A percentile compares a stretch with the other conserved stretches of the same genome.
Evolutionary conservation across 352 stramenopile species (phyloP).

Genomic region (Globisporangium camurandrum): DNA sequence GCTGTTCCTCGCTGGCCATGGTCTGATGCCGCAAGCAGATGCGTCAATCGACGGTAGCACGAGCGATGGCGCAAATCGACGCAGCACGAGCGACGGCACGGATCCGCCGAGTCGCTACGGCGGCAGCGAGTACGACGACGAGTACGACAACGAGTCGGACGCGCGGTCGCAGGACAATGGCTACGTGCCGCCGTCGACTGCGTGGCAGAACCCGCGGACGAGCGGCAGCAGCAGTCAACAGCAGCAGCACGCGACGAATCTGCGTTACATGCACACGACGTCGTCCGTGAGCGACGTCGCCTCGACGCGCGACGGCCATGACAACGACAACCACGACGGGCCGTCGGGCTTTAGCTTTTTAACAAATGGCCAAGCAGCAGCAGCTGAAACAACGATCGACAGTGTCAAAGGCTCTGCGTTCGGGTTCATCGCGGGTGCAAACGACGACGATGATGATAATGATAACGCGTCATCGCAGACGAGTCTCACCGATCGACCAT

Average conservation of each 20-base stretch:
- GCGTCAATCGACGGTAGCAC: slow-evolving; percentile 16
- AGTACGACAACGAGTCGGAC: slow-evolving; percentile 47
- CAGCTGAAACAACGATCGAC: slow-evolving; percentile 9
- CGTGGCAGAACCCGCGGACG: slow-evolving; percentile 9
- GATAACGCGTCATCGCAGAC: slow-evolving; percentile 38
- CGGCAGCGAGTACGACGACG: slow-evolving; percentile 46
- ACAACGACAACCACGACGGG: too few relatives aligned
- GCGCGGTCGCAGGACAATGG: slow-evolving; percentile 39
- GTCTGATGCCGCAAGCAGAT: slow-evolving; percentile 16
- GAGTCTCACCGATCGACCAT: slow-evolving; percentile 36
- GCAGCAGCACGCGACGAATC: slow-evolving; percentile 20
- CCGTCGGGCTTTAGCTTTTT: slow-evolving; percentile 50
- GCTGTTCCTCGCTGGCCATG: slow-evolving; percentile 60
- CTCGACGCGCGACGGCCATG: slow-evolving; percentile 12
- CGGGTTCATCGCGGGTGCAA: slow-evolving; percentile 55
- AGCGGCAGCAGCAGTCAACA: slow-evolving; percentile 6
- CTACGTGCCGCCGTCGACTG: slow-evolving; percentile 29
- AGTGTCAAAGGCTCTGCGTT: slow-evolving; percentile 47
- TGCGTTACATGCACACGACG: slow-evolving; percentile 15
- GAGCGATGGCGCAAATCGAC: slow-evolving; percentile 19
- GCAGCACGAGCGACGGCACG: slow-evolving; percentile 24
- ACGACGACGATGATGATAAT: slow-evolving; percentile 33
- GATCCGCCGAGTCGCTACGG: slow-evolving; percentile 37
- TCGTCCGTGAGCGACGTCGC: slow-evolving; percentile 20
- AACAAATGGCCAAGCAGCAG: slow-evolving; percentile 8